Base-by-base conservation (phyloP, 176 grass and related monocot species). In the Oryza meridionalis region DNA sequence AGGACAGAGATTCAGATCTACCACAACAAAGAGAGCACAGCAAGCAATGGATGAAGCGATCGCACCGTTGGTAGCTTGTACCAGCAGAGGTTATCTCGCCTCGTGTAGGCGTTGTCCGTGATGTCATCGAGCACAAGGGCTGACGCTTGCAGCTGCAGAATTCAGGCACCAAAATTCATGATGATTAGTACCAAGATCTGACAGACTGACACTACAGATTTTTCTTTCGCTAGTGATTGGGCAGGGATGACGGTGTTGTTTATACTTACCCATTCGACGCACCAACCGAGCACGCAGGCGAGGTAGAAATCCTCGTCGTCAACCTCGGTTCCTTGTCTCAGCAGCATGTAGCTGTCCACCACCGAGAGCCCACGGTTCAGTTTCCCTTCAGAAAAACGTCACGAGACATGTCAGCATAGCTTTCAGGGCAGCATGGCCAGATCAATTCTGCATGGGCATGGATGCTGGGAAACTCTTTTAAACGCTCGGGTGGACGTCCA, bases 101-200 rank as follows among this genome's bases (percentile, higher is more conserved):
- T 89, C 3, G 92, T 94, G 86, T 88, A 82, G 0, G 92, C 81
- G 43, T 94, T 94, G 86, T 94, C 92, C 66, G 87, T 89, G 69
- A 94, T 94, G 51, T 94, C 92, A 74, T 94, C 92, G 19, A 94
- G 71, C 72, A 94, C 79, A 15, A 94, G 86, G 15, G 89, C 86
- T 16, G 83, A 94, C 21, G 92, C 92, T 79, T 94, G 92, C 40
- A 94, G 80, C 92, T 93, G 85, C 63, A 90, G 15, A 66, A 72
- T 49, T 33, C 29, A 62, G 21, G 24, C 58, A 62, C n/a, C 58
- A 62, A 58, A 58, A 62, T n/a, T 62, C 21, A 62, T n/a, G 55
- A 59, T 8, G 5, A 7, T 22, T 22, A 31, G 29, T 31, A n/a
- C 55, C 17, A 22, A 59, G 53, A 21, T 17, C 50, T 53, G 35